A percentile compares a stretch with the other conserved stretches of the same genome.
Evolutionary conservation across 306 rosid genomes (phyloP).

Genomic region (Phaseolus lunatus): DNA sequence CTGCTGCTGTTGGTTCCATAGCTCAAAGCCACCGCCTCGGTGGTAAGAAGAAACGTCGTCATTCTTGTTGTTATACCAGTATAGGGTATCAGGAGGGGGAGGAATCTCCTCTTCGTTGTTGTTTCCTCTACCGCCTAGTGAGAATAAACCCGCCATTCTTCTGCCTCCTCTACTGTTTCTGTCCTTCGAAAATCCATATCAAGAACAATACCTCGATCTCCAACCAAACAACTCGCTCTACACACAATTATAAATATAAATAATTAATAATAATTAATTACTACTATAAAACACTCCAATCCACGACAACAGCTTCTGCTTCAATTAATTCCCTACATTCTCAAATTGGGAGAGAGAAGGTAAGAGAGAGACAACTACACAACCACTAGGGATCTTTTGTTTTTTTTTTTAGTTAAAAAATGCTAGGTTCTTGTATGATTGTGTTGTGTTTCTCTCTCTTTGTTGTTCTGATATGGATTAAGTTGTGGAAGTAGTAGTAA

Average conservation of each 20-base stretch:
- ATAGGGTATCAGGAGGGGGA: constrained; percentile 58
- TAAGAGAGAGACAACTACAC: background rate
- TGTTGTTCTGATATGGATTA: background rate
- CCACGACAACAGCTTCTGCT: constrained; percentile 9
- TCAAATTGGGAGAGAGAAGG: constrained; percentile 27
- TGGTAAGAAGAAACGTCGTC: constrained; percentile 62
- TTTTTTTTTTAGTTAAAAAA: background rate
- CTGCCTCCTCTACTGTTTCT: constrained; percentile 45
- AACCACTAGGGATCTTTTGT: background rate
- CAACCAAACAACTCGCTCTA: background rate
- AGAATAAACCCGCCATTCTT: constrained; percentile 89
- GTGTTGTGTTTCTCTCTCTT: background rate
- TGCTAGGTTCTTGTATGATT: constrained; percentile 17
- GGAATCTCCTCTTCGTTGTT: constrained; percentile 33
- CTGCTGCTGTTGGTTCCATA: constrained; percentile 68
- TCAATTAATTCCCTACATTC: constrained; percentile 41
- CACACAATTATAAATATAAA: background rate
- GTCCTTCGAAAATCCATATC: constrained; percentile 81
- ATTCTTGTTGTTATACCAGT: constrained; percentile 73
- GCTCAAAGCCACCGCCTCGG: constrained; percentile 58
- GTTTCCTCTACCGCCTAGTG: constrained; percentile 65
- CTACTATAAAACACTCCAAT: constrained; percentile 14
- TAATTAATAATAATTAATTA: background rate
- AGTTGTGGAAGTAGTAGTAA: background rate
- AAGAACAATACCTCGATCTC: constrained; percentile 46